Conservation (phyloP, 2,329 filamentous ascomycete species). For the Ceratocystis eucalypticola region DNA sequence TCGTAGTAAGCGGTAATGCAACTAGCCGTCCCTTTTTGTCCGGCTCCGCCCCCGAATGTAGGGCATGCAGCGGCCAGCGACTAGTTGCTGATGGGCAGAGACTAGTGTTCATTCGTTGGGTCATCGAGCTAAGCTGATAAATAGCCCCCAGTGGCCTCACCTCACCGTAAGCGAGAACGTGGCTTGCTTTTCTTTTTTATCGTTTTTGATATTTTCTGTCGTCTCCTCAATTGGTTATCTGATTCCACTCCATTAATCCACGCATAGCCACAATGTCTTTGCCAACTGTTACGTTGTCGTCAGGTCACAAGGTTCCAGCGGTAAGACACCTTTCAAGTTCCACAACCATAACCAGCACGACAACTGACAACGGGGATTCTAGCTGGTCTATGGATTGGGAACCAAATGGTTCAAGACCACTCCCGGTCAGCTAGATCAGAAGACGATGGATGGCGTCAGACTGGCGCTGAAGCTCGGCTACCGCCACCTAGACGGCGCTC, state of each 20-base stretch:
- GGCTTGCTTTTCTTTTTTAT: too few relatives aligned
- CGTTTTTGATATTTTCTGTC: too few relatives aligned
- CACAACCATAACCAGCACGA: neutral
- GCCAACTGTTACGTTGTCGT: constrained; percentile 7
- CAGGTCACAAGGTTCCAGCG: constrained; percentile 10
- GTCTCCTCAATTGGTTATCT: too few relatives aligned
- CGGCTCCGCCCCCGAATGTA: too few relatives aligned
- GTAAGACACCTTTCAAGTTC: neutral
- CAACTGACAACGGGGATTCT: neutral
- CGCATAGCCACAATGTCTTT: neutral
- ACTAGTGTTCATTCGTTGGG: too few relatives aligned
- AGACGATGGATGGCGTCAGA: constrained; percentile 12
- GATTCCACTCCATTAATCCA: neutral
- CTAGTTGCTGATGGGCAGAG: too few relatives aligned
- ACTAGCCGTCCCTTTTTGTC: too few relatives aligned
- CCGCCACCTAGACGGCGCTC: constrained; percentile 12
- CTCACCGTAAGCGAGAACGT: too few relatives aligned
- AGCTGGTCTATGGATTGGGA: constrained; percentile 18
- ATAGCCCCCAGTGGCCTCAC: too few relatives aligned
- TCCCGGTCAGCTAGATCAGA: constrained; percentile 6
- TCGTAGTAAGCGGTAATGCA: too few relatives aligned
- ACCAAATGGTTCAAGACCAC: constrained; percentile 14
- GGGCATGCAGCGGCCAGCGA: too few relatives aligned
- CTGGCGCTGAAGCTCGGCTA: constrained; percentile 12
- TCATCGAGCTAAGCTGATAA: too few relatives aligned